Evolutionary conservation across 345 rosid genomes (phyloP), one percentile per base, ranked within the genome.

Genomic region (Gossypium thurberi): DNA sequence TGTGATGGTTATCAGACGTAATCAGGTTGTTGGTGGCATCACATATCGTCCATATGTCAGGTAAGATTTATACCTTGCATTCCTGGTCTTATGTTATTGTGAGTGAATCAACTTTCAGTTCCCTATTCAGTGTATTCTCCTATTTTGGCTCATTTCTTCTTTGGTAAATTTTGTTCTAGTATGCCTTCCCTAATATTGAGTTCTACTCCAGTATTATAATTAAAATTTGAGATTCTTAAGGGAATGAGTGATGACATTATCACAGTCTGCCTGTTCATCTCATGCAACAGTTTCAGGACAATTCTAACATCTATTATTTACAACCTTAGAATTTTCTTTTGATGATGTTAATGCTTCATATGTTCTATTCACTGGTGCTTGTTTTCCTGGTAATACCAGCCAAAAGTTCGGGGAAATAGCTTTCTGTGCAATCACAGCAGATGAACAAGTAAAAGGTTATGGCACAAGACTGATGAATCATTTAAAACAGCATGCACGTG

Each of bases 391-490:
- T 43, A 48, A 71, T 33, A 44, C 15, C 84, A 96, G 99, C 81
- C 99, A 96, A 80, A 96, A 77, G 87, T 96, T 96, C 80, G 99
- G 98, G 73, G 99, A 96, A 84, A 96, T 96, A 81, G 99, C 99
- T 69, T 96, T 96, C 83, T 96, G 98, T 84, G 99, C 99, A 77
- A 96, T 96, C 79, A 93, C 97, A 20, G 94, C 99, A 33, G 99
- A 96, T 85, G 99, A 96, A 83, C 99, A 96, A 93, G 99, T 96
- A 20, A 96, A 93, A 86, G 99, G 99, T 76, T 96, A 93, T 76
- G 98, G 99, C 46, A 93, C 99, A 26, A 93, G 98, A 85, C 80
- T 96, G 87, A 96, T 96, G 99, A 96, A 96, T 87, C 97, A 96
- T 85, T 82, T 96, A 83, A 96, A 96, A 81, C 91, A 93, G 81